Base-by-base conservation (phyloP, 331 rosid species). In the Telfairia occidentalis region DNA sequence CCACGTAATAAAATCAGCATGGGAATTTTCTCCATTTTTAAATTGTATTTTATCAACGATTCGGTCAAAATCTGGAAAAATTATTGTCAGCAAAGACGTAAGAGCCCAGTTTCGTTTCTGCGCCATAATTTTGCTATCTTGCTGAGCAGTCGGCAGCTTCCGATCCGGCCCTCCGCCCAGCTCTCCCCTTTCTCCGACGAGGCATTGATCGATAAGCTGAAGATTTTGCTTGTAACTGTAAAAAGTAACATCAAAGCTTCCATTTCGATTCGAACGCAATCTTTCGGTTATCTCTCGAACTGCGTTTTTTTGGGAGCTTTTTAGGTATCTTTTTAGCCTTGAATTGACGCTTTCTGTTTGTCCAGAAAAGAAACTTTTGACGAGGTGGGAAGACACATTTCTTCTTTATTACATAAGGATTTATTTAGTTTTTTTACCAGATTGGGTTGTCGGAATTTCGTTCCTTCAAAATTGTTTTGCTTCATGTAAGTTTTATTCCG, bases 141-240 rank as follows among this genome's bases (percentile, higher is more conserved):
- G 61, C 32, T 72, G 2, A n/a, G 48, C 63, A 29, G 76, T 5
- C 61, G 71, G 6, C 3, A 16, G 29, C 45, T 32, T 24, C 46
- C 34, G 55, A 12, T 7, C 78, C 32, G 0, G 59, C 35, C 16
- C 38, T 16, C 76, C 72, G 35, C 35, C 35, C 53, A 42, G 18
- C 12, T 2, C 19, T 3, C 30, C 21, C 11, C 8, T 34, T 7
- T 48, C 58, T 18, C 32, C 45, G n/a, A 66, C 60, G 59, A 16
- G 18, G 18, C 54, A 48, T n/a, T 5, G 13, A 38, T 74, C 37
- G 32, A 49, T 50, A 45, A 72, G 75, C 58, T 26, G 4, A 26
- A 70, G 71, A 67, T 53, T 74, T 34, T 48, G 78, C 43, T 80
- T 29, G 73, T 53, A 78, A 76, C 72, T n/a, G 71, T 23, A 7